phyloP scores from a whole-genome alignment of 495 filamentous ascomycete species.

The Daldinia decipiens region DNA sequence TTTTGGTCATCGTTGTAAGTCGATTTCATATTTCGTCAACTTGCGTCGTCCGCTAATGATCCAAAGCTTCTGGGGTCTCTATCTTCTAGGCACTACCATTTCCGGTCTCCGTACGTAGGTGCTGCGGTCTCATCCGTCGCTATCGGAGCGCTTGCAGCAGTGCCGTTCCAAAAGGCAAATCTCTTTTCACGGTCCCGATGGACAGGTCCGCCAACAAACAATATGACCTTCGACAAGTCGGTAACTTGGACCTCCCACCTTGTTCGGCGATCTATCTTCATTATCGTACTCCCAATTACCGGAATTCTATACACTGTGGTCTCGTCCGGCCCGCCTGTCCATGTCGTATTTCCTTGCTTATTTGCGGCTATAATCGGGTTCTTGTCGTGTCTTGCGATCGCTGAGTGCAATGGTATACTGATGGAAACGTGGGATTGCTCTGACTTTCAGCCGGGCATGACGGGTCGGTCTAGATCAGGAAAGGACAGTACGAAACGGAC shows the following conservation, averaged over 20 bases:
- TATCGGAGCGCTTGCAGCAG: slow-evolving; percentile 71
- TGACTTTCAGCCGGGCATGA: slow-evolving; percentile 71
- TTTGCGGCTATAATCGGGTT: slow-evolving; percentile 75
- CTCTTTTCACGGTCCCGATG: slow-evolving; percentile 70
- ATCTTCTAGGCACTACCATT: slow-evolving; percentile 69
- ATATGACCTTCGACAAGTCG: slow-evolving; percentile 67
- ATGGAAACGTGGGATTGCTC: slow-evolving; percentile 85
- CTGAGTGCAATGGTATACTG: slow-evolving; percentile 78
- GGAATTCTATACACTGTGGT: slow-evolving; percentile 72
- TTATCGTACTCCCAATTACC: slow-evolving; percentile 69
- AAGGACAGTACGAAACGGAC: slow-evolving; percentile 60
- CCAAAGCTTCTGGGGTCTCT: slow-evolving; percentile 69
- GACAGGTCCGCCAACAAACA: slow-evolving; percentile 64
- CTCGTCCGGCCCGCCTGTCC: slow-evolving; percentile 65
- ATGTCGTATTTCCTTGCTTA: slow-evolving; percentile 69
- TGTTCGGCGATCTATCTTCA: slow-evolving; percentile 72
- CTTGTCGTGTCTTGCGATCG: slow-evolving; percentile 74
- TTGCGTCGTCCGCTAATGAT: slow-evolving; percentile 41
- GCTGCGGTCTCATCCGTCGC: slow-evolving; percentile 69
- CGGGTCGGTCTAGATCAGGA: slow-evolving; percentile 60
- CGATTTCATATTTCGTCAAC: slow-evolving; percentile 43
- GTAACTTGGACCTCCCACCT: slow-evolving; percentile 74
- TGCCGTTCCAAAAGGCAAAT: slow-evolving; percentile 76
- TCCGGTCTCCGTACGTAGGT: slow-evolving; percentile 70
- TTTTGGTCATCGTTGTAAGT: slow-evolving; percentile 68